These are phyloP conservation scores for Ascosphaera acerosa DNA, from an alignment of 2,329 filamentous ascomycete genomes.

Conservation along the genomic window DNA sequence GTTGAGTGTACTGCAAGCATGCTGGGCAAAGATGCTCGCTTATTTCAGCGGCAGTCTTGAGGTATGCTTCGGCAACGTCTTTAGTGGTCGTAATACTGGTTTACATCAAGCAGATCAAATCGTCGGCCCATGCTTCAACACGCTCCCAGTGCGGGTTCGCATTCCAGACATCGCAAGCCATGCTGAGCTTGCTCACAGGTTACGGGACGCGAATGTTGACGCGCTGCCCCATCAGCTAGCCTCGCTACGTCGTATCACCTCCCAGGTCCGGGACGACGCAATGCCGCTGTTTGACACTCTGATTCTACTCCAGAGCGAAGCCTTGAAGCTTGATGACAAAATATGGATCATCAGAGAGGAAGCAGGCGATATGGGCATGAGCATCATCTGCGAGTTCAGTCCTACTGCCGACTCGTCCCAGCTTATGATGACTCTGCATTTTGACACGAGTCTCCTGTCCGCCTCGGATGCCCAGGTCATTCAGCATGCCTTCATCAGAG, in stretches of 20 bases:
- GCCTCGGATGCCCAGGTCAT: slow-evolving; percentile 8
- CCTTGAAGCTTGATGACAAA: slow-evolving; percentile 17
- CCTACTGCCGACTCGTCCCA: slow-evolving; percentile 28
- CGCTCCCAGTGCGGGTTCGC: slow-evolving; percentile 42
- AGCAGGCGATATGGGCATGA: slow-evolving; percentile 34
- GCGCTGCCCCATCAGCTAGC: slow-evolving; percentile 47
- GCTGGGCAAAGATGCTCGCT: slow-evolving; percentile 42
- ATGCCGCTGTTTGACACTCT: slow-evolving; percentile 51
- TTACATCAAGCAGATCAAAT: slow-evolving; percentile 42
- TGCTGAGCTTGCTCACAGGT: slow-evolving; percentile 29
- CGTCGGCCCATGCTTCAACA: slow-evolving; percentile 85
- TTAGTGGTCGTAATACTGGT: slow-evolving; percentile 46
- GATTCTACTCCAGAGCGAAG: slow-evolving; percentile 47
- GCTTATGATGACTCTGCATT: slow-evolving; percentile 37
- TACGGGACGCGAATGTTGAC: slow-evolving; percentile 37
- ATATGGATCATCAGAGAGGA: slow-evolving; percentile 28
- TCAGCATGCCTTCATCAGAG: slow-evolving; percentile 11
- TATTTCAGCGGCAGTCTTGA: slow-evolving; percentile 32
- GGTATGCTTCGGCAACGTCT: slow-evolving; percentile 67
- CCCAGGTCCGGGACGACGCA: slow-evolving; percentile 20
- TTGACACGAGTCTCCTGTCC: slow-evolving; percentile 17
- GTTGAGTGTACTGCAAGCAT: slow-evolving; percentile 41
- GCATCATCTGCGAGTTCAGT: slow-evolving; percentile 49
- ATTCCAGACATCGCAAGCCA: slow-evolving; percentile 26
- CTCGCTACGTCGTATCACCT: slow-evolving; percentile 45